Percentiles rank a stretch among this genome's conserved stretches.
phyloP scores from a whole-genome alignment of 495 filamentous ascomycete species.

The Chaetomium tenue region DNA sequence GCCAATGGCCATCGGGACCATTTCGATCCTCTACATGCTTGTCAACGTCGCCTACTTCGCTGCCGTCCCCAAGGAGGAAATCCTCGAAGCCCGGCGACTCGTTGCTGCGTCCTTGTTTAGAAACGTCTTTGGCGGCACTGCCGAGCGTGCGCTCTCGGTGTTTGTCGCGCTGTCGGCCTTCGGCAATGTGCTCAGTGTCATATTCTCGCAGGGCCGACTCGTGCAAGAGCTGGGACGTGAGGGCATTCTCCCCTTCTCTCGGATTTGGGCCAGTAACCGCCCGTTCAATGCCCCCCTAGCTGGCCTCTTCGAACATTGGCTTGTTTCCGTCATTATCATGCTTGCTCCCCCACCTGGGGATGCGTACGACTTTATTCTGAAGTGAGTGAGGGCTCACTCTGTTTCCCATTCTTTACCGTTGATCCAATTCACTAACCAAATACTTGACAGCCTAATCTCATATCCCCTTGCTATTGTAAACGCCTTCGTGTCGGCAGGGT shows the following conservation, averaged over 20 bases:
- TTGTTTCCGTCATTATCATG: slow-evolving; percentile 60
- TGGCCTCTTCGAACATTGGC: slow-evolving; percentile 61
- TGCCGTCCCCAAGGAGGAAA: slow-evolving; percentile 62
- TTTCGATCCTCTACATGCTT: slow-evolving; percentile 65
- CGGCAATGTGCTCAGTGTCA: slow-evolving; percentile 67
- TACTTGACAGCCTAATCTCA: slow-evolving; percentile 50
- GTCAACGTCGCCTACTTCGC: slow-evolving; percentile 73
- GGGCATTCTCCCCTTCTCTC: slow-evolving; percentile 60
- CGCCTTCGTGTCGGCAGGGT: slow-evolving; percentile 55
- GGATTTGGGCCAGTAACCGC: slow-evolving; percentile 63
- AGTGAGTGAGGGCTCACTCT: slow-evolving; percentile 40
- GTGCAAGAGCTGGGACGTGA: slow-evolving; percentile 66
- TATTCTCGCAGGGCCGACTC: slow-evolving; percentile 66
- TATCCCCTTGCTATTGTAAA: slow-evolving; percentile 63
- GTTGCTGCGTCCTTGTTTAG: slow-evolving; percentile 65
- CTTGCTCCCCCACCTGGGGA: slow-evolving; percentile 63
- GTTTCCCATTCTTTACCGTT: not conserved
- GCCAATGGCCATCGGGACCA: slow-evolving; percentile 58
- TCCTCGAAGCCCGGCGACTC: slow-evolving; percentile 57
- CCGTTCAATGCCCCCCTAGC: slow-evolving; percentile 62
- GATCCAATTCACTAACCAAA: slow-evolving; percentile 12
- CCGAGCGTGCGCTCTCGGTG: slow-evolving; percentile 60
- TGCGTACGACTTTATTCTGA: slow-evolving; percentile 63
- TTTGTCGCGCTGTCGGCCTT: slow-evolving; percentile 72
- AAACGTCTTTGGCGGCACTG: slow-evolving; percentile 61